phyloP scores from a whole-genome alignment of 768 basidiomycete genomes.

The Royoungia palumana region DNA sequence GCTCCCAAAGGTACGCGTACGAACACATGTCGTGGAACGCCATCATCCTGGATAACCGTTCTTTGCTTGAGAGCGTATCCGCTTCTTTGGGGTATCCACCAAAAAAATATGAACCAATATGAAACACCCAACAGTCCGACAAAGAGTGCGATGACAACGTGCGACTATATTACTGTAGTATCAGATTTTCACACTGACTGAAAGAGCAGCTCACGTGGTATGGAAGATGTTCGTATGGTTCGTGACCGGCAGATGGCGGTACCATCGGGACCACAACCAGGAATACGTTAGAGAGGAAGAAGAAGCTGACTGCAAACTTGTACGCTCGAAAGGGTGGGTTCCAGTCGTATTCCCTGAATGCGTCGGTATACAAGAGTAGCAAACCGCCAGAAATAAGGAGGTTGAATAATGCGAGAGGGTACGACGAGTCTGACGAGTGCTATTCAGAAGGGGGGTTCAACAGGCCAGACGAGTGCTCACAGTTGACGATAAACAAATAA shows the following conservation, averaged over 20 bases:
- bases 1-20: conserved; percentile 31
- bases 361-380: conserved; percentile 52
- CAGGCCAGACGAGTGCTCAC: conserved; percentile 35
- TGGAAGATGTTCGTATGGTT: conserved; percentile 55
- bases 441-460: background rate
- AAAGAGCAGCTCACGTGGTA: conserved; percentile 55
- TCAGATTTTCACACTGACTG: background rate
- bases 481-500: conserved; percentile 65
- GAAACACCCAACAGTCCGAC: conserved; percentile 47
- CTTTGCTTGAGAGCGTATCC: conserved; percentile 51
- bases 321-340: conserved; percentile 62
- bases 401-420: conserved; percentile 57
- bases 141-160: conserved; percentile 44
- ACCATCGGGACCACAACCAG: conserved; percentile 59
- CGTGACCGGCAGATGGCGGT: conserved; percentile 51
- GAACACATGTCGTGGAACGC: conserved; percentile 54
- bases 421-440: conserved; percentile 47
- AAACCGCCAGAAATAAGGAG: conserved; percentile 58
- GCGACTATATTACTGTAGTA: conserved; percentile 37
- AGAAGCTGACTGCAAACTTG: conserved; percentile 45
- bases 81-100: conserved; percentile 45
- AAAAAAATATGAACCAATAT: conserved; percentile 57
- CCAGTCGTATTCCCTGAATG: conserved; percentile 49
- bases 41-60: conserved; percentile 52
- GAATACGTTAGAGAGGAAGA: conserved; percentile 65